Base-by-base conservation (phyloP, 331 rosid genomes). In the Acacia concinna region DNA sequence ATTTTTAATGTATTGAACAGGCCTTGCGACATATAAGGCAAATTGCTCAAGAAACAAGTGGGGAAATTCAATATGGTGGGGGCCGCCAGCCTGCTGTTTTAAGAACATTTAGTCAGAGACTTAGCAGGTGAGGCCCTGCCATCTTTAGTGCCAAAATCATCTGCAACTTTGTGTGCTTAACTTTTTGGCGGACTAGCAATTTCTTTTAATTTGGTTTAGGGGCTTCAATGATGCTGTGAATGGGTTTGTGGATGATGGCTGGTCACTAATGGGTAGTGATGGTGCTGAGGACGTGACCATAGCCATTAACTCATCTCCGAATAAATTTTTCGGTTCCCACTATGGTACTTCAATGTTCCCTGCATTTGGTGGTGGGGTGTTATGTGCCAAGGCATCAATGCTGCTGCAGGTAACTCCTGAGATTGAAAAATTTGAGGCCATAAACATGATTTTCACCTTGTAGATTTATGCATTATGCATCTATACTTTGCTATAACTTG, bases 331-430 rank as follows among this genome's bases (percentile, higher is more conserved):
- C 40, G 93, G 91, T n/a, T 87, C 96, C 17, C 91, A 91, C 38
- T 89, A 89, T 57, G 86, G 80, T 41, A 54, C 91, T 3, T 84
- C 97, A 6, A 78, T 88, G 86, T 89, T 88, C 77, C 88, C 97
- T 0, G 49, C 95, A 59, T 91, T 91, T 80, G 97, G 95, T 65
- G 97, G 97, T 8, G 98, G 98, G 37, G 94, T 91, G 67, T 75
- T 95, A 81, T 92, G 97, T 89, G 97, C 99, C 79, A 95, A 91
- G 90, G 97, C 99, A 68, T 95, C 99, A 3, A 95, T 95, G 99
- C 84, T 95, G 52, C 86, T 95, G 51, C 99, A 95, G 97, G 98
- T 94, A 82, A 67, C 51, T 77, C 17, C 14, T 41, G 23, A 23
- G 4, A 38, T 10, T 13, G 21, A 17, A 20, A 31, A 18, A 10